Evolutionary conservation across 352 stramenopile species (phyloP), one percentile per base, ranked within the genome.

Genomic region (Phytophthora pini): DNA sequence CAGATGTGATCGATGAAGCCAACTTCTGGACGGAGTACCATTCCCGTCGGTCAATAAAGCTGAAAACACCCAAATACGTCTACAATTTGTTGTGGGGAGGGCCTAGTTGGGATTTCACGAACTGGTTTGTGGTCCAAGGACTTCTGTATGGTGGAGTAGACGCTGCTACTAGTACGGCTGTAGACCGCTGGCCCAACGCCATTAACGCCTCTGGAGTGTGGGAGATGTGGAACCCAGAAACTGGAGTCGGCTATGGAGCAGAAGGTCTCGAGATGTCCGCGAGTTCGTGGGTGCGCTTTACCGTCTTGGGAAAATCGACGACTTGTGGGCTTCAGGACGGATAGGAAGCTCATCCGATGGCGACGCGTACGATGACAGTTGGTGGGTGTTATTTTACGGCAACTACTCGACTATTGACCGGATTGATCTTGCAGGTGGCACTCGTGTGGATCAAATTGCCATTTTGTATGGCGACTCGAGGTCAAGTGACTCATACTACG

Each of bases 171-270:
- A 63, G 61, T 46, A 68, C 61, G 4, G 60, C 60, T 8, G 60
- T 68, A 29, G 60, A 68, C 27, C 52, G 52, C 0, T 68, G 61
- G 52, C 62, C 61, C 1, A 62, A 61, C 12, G 52, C 52, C 5
- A 68, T 68, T 39, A 68, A 47, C 20, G 52, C 20, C 10, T 68
- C 60, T 15, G 60, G 60, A 2, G 27, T 68, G 15, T 68, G 60
- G 61, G 61, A 68, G 27, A 68, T 68, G 61, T 68, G 51, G 61
- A 68, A 68, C 29, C 61, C 46, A 8, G 61, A 68, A n/a, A 63
- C 61, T 40, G 61, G 61, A 27, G 41, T 63, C 17, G 61, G 61
- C 15, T 68, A 68, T 34, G 61, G 61, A 43, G 61, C 61, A 17
- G 61, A 68, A 48, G 61, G 61, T 22, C 61, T 68, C 27, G 61